phyloP scores from a whole-genome alignment of 352 stramenopile species.

The Globisporangium parvum region DNA sequence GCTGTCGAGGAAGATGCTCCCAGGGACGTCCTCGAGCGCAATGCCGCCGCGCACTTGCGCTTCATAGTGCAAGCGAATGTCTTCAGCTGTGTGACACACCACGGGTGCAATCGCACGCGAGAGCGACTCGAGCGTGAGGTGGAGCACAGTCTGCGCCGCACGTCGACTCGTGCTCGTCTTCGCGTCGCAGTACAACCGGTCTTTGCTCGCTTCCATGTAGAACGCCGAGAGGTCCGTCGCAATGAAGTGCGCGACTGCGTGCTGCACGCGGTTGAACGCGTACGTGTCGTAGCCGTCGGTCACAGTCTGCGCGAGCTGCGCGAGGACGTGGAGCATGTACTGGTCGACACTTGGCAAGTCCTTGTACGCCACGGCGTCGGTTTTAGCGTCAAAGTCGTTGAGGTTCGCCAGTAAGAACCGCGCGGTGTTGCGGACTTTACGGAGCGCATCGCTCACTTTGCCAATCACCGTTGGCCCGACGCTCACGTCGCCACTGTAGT shows the following conservation, averaged over 20 bases:
- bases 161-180: constrained; percentile 74
- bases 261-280: constrained; percentile 91
- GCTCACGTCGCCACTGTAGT: constrained; percentile 96
- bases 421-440: constrained; percentile 94
- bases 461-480: constrained; percentile 90
- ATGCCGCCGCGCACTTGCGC: constrained; percentile 29
- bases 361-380: constrained; percentile 81
- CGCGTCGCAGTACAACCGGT: constrained; percentile 95
- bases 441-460: constrained; percentile 75
- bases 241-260: constrained; percentile 91
- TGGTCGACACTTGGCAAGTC: constrained; percentile 91
- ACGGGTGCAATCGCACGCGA: constrained; percentile 82
- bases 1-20: constrained; percentile 71
- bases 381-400: constrained; percentile 87
- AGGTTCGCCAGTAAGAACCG: constrained; percentile 97
- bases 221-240: constrained; percentile 95
- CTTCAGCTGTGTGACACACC: constrained; percentile 94
- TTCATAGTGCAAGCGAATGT: constrained; percentile 91
- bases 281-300: constrained; percentile 79
- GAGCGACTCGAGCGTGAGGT: constrained; percentile 55
- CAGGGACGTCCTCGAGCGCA: constrained; percentile 43
- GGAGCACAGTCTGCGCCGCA: constrained; percentile 86
- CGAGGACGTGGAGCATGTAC: constrained; percentile 94
- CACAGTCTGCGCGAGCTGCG: constrained; percentile 73
- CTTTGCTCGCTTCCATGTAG: constrained; percentile 97